Percentiles rank a stretch among this genome's conserved stretches.
Conservation (phyloP, 768 basidiomycete genomes). For the Symmetrospora coprosmae region DNA sequence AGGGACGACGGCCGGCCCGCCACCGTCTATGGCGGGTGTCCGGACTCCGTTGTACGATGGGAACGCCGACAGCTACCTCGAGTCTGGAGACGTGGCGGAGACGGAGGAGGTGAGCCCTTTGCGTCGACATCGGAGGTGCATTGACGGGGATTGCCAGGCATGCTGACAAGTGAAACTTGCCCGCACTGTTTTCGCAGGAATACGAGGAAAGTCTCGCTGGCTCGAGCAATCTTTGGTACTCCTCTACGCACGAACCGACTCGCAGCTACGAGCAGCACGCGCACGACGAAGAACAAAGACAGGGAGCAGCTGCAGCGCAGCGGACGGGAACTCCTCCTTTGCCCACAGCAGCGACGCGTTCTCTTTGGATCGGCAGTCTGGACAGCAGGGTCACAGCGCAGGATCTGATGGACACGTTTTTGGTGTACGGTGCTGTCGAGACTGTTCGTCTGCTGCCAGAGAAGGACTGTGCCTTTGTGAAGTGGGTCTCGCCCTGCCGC, state of each 20-base stretch:
- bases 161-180: too few species aligned
- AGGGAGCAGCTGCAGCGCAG: too few species aligned
- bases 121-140: not conserved
- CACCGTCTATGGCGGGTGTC: not conserved
- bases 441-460: conserved; percentile 85
- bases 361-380: conserved; percentile 95
- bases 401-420: conserved; percentile 87
- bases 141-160: not conserved
- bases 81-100: not conserved
- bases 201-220: not conserved
- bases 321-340: not conserved
- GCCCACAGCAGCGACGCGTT: conserved; percentile 53
- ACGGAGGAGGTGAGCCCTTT: not conserved
- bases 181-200: conserved; percentile 2
- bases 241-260: not conserved
- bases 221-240: not conserved
- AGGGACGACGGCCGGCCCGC: not conserved
- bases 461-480: conserved; percentile 99
- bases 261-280: not conserved
- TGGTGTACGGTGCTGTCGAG: conserved; percentile 93
- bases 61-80: not conserved
- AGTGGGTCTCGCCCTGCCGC: conserved; percentile 73
- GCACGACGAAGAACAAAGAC: not conserved
- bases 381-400: conserved; percentile 88
- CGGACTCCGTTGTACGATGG: conserved; percentile 12